Base-by-base conservation (phyloP, 2,329 filamentous ascomycete species). In the Thyridium curvatum region DNA sequence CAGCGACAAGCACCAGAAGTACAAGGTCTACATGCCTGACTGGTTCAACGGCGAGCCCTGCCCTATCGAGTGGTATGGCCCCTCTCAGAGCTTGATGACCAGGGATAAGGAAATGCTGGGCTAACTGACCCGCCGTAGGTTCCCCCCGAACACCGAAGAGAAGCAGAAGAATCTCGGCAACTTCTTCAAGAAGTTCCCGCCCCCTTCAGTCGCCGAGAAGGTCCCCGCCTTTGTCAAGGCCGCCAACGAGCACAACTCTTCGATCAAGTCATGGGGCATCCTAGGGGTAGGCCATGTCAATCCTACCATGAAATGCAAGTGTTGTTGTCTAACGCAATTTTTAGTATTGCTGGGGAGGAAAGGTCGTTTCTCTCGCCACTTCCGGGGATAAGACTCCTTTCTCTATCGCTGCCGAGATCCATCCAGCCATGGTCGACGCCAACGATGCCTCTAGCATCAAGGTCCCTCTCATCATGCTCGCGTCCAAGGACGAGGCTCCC, bases 1-100 rank as follows among this genome's bases (percentile, higher is more conserved):
- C 34, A 66, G 69, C 44, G 69, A 76, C 52, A 55, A 66, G 59
- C 72, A 65, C 62, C 75, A 67, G 59, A 78, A 85, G 54, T 93
- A 94, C 69, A 81, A 80, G 50, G 86, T 95, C 49, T 89, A 90
- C 64, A 90, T 96, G 46, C 90, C 90, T 18, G 90, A 96, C 65
- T 91, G 86, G 73, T 94, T 95, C 68, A 75, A 85, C 43, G 89
- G 86, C 58, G 72, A 77, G 48, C 84, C 86, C 2, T 65, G 64
- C 52, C 62, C 67, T 36, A 71, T 79, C 58, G 67, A 66, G 53
- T 62, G 72, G 75, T 60, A 47, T 50, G 52, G n/a, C n/a, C n/a
- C n/a, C n/a, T 49, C 6, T 4, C 9, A 28, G 17, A 15, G 2
- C 17, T 12, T 12, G 9, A 12, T 35, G 16, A 7, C 29, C 37